Percentiles rank a stretch among this genome's conserved stretches.
These are phyloP conservation scores for Leavenworthia alabamica DNA, from an alignment of 345 rosid species.

Conservation along the genomic window DNA sequence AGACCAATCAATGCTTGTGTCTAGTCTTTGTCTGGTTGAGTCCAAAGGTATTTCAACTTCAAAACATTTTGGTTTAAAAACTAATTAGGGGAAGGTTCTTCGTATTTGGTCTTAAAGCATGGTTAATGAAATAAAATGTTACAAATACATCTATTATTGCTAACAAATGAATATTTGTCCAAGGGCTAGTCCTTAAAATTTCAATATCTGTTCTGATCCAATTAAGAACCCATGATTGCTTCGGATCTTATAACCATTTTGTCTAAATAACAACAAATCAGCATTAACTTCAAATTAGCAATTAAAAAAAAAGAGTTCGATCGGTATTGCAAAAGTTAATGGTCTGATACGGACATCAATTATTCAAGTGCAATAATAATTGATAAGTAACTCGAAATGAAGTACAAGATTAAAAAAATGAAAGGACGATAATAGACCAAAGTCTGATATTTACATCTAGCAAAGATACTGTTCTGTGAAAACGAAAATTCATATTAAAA, in stretches of 20 bases:
- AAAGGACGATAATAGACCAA: constrained; percentile 12
- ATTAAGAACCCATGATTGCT: too few species aligned
- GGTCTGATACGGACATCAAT: constrained; percentile 20
- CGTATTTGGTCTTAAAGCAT: neutral
- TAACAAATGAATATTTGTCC: too few species aligned
- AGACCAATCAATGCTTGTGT: neutral
- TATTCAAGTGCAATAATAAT: constrained; percentile 17
- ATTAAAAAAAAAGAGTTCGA: neutral
- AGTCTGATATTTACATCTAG: constrained; percentile 10
- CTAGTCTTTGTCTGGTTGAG: neutral
- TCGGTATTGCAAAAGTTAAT: constrained; percentile 6
- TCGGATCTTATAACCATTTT: constrained; percentile 13
- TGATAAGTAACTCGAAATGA: constrained; percentile 18
- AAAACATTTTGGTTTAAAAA: neutral
- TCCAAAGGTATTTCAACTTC: neutral
- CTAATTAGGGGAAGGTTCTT: neutral
- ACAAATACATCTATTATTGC: neutral
- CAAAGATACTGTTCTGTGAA: constrained; percentile 18
- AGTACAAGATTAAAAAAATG: neutral
- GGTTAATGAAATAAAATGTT: neutral
- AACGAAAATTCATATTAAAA: constrained; percentile 3
- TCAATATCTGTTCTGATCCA: too few species aligned
- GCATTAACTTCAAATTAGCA: constrained; percentile 15
- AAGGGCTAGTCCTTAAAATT: too few species aligned
- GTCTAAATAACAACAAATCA: constrained; percentile 22